These are phyloP conservation scores for Fusarium sp. DNA, from an alignment of 2,329 filamentous ascomycete species.

Conservation along the genomic window DNA sequence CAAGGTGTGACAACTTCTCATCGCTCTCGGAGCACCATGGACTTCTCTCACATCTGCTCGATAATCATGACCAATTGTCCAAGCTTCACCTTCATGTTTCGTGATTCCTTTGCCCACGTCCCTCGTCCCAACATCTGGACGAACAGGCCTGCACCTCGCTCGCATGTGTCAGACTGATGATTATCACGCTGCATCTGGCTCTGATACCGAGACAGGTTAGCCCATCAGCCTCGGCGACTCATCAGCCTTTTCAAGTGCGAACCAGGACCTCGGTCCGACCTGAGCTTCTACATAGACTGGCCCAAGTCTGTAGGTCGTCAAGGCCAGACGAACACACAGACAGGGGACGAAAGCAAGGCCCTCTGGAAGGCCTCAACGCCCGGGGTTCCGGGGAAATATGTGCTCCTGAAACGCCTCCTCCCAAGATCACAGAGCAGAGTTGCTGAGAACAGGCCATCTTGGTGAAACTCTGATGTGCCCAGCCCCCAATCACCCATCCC, in stretches of 20 bases:
- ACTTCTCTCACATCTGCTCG: not conserved
- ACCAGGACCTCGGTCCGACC: not conserved
- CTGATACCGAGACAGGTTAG: not conserved
- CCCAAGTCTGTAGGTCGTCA: not conserved
- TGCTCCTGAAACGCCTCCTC: conserved; percentile 34
- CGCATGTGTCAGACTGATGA: conserved; percentile 10
- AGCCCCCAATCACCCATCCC: conserved; percentile 6
- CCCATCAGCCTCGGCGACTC: not conserved
- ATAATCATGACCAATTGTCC: conserved; percentile 5
- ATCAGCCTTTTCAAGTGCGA: not conserved
- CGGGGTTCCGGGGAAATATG: conserved; percentile 26
- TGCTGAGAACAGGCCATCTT: conserved; percentile 26
- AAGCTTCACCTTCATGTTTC: not conserved
- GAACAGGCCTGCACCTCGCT: conserved; percentile 4
- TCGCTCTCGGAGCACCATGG: not conserved
- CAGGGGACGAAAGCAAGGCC: conserved; percentile 11
- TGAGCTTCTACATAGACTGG: not conserved
- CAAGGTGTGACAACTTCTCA: conserved; percentile 15
- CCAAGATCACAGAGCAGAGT: not conserved
- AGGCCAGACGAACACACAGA: conserved; percentile 7
- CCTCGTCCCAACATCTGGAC: conserved; percentile 16
- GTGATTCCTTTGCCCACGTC: not conserved
- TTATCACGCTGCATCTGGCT: conserved; percentile 15
- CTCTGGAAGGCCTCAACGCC: conserved; percentile 22
- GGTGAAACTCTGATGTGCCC: conserved; percentile 19